These are phyloP conservation scores for Trypanosoma congolense DNA, from an alignment of 208 protist genomes.

Conservation along the genomic window DNA sequence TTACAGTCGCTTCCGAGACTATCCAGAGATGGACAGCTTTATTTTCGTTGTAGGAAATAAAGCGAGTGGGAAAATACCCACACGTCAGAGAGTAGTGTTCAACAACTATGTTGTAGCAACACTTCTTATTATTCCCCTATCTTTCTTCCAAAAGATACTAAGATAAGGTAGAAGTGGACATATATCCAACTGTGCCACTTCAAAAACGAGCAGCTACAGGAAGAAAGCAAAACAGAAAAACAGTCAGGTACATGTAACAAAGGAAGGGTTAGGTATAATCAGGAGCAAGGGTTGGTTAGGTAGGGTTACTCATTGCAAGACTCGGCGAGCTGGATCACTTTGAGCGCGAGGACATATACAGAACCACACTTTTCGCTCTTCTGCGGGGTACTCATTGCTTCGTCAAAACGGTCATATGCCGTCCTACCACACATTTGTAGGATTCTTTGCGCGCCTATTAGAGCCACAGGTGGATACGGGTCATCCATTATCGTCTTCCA, in stretches of 20 bases:
- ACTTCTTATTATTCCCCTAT: too few species aligned
- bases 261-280: neutral
- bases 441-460: constrained; percentile 55
- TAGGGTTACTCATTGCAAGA: constrained; percentile 16
- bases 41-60: too few species aligned
- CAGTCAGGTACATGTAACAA: constrained; percentile 2
- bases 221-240: too few species aligned
- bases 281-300: neutral
- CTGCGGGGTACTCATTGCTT: constrained; percentile 24
- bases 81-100: too few species aligned
- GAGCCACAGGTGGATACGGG: constrained; percentile 47
- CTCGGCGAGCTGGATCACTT: constrained; percentile 19
- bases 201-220: too few species aligned
- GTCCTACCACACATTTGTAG: constrained; percentile 25
- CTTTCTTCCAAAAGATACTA: too few species aligned
- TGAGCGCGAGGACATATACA: constrained; percentile 22
- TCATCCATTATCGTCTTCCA: constrained; percentile 57
- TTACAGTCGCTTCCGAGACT: too few species aligned
- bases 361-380: constrained; percentile 24
- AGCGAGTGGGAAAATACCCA: too few species aligned
- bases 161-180: too few species aligned
- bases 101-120: too few species aligned
- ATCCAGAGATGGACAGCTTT: too few species aligned
- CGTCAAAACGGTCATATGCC: constrained; percentile 27
- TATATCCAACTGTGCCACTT: too few species aligned